These are phyloP conservation scores for Hemerocallis citrina DNA, from an alignment of 106 monocot species.

Conservation along the genomic window DNA sequence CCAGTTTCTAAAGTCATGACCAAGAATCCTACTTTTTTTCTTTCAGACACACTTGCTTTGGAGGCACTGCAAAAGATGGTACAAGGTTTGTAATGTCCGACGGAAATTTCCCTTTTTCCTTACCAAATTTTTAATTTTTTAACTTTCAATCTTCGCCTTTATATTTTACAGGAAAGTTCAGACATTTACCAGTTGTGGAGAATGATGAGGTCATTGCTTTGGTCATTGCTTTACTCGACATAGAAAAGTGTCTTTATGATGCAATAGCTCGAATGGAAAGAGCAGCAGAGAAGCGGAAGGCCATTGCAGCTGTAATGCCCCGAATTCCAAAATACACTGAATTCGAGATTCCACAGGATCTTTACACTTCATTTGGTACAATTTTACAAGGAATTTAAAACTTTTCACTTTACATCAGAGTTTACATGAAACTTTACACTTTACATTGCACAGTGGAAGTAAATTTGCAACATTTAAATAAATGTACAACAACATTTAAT, in stretches of 20 bases:
- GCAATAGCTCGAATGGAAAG: constrained; percentile 76
- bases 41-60: constrained; percentile 64
- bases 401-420: no score
- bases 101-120: background rate
- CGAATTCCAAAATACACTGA: no score
- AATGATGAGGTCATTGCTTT: constrained; percentile 73
- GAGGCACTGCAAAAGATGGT: constrained; percentile 85
- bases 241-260: constrained; percentile 74
- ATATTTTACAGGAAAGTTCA: constrained; percentile 33
- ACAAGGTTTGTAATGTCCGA: constrained; percentile 24
- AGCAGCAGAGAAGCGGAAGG: constrained; percentile 67
- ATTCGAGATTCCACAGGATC: no score
- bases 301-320: constrained; percentile 78
- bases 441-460: no score
- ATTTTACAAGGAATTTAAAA: no score
- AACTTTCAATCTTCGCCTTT: background rate
- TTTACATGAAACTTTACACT: no score
- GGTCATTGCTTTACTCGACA: constrained; percentile 80
- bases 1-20: constrained; percentile 64
- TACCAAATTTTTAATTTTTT: background rate
- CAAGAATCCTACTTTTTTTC: constrained; percentile 57
- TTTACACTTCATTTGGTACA: no score
- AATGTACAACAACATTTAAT: no score
- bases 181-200: constrained; percentile 30
- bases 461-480: no score